phyloP scores from a whole-genome alignment of 345 rosid genomes.

The Erucastrum elatum region DNA sequence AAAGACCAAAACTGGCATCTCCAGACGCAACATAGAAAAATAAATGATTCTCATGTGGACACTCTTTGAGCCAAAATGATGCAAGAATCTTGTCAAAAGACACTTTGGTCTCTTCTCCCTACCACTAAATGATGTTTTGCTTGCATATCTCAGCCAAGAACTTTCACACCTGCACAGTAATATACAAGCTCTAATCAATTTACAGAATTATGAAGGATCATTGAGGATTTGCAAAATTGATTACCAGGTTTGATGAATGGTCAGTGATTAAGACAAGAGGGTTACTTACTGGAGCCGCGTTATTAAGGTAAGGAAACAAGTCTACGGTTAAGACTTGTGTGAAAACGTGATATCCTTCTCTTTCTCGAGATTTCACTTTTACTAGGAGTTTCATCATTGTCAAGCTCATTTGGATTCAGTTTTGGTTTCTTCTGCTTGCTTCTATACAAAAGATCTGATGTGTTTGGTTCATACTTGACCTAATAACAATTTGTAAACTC shows the following conservation, averaged over 20 bases:
- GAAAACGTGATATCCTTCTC: slow-evolving; percentile 16
- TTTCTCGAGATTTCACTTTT: slow-evolving; percentile 14
- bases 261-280: not conserved
- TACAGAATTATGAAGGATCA: not conserved
- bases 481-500: slow-evolving; percentile 27
- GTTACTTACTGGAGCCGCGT: slow-evolving; percentile 15
- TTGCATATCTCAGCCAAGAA: slow-evolving; percentile 25
- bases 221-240: not conserved
- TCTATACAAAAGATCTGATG: slow-evolving; percentile 80
- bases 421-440: slow-evolving; percentile 40
- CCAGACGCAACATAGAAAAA: slow-evolving; percentile 11
- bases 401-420: slow-evolving; percentile 36
- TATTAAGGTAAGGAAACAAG: slow-evolving; percentile 20
- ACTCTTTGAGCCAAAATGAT: slow-evolving; percentile 23
- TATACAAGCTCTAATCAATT: too few species aligned
- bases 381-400: too few species aligned
- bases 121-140: slow-evolving; percentile 12
- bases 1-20: slow-evolving; percentile 36
- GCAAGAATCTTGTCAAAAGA: slow-evolving; percentile 25
- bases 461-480: slow-evolving; percentile 85
- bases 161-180: slow-evolving; percentile 17
- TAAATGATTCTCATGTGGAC: slow-evolving; percentile 6
- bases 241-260: not conserved
- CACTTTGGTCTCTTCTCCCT: slow-evolving; percentile 25
- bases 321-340: slow-evolving; percentile 19